phyloP scores from a whole-genome alignment of 2,329 filamentous ascomycete genomes.

The Colletotrichum zoysiae region DNA sequence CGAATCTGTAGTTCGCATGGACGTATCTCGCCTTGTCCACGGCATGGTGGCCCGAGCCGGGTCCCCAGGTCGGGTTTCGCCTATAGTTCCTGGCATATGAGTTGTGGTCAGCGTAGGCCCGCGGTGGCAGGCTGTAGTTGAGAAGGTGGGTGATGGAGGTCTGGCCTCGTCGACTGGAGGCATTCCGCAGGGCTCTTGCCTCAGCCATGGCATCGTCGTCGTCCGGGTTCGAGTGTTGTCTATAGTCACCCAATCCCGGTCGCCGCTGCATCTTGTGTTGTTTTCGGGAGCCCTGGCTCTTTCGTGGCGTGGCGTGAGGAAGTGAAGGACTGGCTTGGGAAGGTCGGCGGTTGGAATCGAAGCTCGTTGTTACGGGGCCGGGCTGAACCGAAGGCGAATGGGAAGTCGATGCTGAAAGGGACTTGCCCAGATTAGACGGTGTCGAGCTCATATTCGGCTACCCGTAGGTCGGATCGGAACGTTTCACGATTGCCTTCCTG shows the following conservation, averaged over 20 bases:
- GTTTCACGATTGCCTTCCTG: slow-evolving; percentile 14
- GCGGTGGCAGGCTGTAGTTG: slow-evolving; percentile 86
- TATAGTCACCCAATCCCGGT: slow-evolving; percentile 62
- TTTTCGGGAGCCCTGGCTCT: slow-evolving; percentile 80
- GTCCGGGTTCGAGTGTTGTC: slow-evolving; percentile 60
- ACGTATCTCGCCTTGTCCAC: slow-evolving; percentile 91
- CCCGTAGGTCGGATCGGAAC: not conserved
- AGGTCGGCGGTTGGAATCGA: slow-evolving; percentile 65
- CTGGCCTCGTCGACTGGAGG: slow-evolving; percentile 84
- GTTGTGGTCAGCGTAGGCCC: slow-evolving; percentile 71
- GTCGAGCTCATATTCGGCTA: slow-evolving; percentile 47
- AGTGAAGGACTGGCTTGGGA: slow-evolving; percentile 52
- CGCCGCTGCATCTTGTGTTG: slow-evolving; percentile 87
- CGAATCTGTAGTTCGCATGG: slow-evolving; percentile 97
- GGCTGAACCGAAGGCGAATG: slow-evolving; percentile 57
- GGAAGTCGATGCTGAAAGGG: slow-evolving; percentile 59
- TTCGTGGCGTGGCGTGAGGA: slow-evolving; percentile 69
- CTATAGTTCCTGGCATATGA: slow-evolving; percentile 69
- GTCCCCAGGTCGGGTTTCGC: slow-evolving; percentile 83
- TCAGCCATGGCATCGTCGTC: slow-evolving; percentile 93
- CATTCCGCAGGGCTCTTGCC: slow-evolving; percentile 70
- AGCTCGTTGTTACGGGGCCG: slow-evolving; percentile 58
- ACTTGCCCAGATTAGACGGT: slow-evolving; percentile 62
- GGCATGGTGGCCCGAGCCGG: slow-evolving; percentile 90
- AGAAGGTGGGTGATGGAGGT: slow-evolving; percentile 97